Evolutionary conservation across 495 filamentous ascomycete species (phyloP), one percentile per base, ranked within the genome.

Genomic region (Neurospora sp.): DNA sequence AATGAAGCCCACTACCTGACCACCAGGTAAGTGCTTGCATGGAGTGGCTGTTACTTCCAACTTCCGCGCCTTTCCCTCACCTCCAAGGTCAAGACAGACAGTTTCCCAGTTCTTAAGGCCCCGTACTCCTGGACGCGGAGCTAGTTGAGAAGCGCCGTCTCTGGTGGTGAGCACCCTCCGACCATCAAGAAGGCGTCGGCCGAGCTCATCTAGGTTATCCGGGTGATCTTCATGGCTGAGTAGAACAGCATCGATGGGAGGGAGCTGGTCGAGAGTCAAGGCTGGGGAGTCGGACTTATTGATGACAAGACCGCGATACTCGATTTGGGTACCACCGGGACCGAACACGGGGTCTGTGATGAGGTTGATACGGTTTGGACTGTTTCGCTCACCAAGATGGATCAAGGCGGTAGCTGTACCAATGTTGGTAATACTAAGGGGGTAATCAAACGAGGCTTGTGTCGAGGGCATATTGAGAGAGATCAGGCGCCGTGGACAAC

Each of bases 331-430:
- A 8, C 80, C 82, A 31, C 81, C 80, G 0, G 84, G 81, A 0
- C 82, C 85, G 77, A 89, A 89, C 72, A 87, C 82, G 4, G 87
- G 87, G 72, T 89, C 86, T 0, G 86, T 88, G 2, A 89, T 77
- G 72, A 87, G 76, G 38, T 82, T 86, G 73, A 86, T 74, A 39
- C 78, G 80, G 70, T 85, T 65, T 16, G 53, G 14, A 14, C 53
- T 65, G 53, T 14, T 65, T 65, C 14, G 53, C 53, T 65, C 53
- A 27, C 53, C 75, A 71, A 89, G 79, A 17, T 84, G 76, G 20
- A 88, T 59, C 48, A 88, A 82, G 45, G 85, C 85, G 4, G 85
- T 86, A 16, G 86, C 86, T 1, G 86, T 88, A 53, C 82, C 83
- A 73, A 89, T 84, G 76, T 87, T 80, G 10, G 84, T 87, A 31